Evolutionary conservation across 2,329 filamentous ascomycete species (phyloP), one percentile per base, ranked within the genome.

Genomic region (Sphaerulina vaccinii): DNA sequence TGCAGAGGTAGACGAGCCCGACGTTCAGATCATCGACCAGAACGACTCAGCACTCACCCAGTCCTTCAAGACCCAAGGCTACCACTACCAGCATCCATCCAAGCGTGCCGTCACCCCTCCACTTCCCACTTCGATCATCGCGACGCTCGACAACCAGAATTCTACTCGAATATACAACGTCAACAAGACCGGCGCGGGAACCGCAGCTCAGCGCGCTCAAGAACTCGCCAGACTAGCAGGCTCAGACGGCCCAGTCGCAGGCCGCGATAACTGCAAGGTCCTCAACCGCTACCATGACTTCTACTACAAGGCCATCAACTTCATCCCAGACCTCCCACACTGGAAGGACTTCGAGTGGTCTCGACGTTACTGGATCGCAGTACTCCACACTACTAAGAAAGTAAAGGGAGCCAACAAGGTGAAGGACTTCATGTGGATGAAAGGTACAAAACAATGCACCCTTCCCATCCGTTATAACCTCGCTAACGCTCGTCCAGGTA

Each of bases 291-390:
- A 63, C 55, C 56, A 56, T 21, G 46, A 48, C 29, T 56, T 67
- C 19, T 65, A 68, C 60, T 16, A 49, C 13, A 57, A 55, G 21
- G 58, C 55, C 18, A 32, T 47, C 13, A 24, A 39, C 36, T 38
- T 62, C 38, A 57, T 59, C 24, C 62, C 65, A 1, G 44, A 50
- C 15, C 51, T 65, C 24, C 49, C 55, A 7, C 40, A 51, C 32
- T 46, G 35, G 35, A 44, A 38, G 9, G 18, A 32, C 21, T 47
- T 53, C 39, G 48, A 24, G 33, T 56, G 50, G 36, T 24, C 42
- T 1, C 60, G 61, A 24, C 57, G 68, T 16, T 70, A 69, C 60
- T 68, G 64, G 66, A 66, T 69, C 47, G 66, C 59, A 10, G 61
- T 70, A 4, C 52, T 69, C 11, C 50, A 58, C 40, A 43, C 47